Percentiles rank a stretch among this genome's conserved stretches.
Evolutionary conservation across 2,329 filamentous ascomycete genomes (phyloP).

Genomic region (Graphilbum fragrans): DNA sequence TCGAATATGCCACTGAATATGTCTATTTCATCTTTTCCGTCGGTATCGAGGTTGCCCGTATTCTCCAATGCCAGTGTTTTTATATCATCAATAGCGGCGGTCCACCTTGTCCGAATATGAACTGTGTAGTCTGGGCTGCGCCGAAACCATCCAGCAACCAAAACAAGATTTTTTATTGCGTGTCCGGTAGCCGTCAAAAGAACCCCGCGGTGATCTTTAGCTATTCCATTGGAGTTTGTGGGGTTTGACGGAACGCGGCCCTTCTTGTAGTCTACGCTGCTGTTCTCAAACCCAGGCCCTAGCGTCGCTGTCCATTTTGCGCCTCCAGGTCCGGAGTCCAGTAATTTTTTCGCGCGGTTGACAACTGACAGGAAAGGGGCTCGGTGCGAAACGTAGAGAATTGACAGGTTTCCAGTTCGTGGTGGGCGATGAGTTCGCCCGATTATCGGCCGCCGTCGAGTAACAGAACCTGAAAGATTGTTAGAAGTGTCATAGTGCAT

Average conservation of each 20-base stretch:
- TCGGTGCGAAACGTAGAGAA: constrained; percentile 51
- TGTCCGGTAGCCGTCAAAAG: constrained; percentile 44
- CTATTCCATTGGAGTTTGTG: constrained; percentile 14
- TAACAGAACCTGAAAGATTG: not conserved
- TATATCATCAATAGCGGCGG: constrained; percentile 58
- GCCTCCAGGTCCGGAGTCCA: constrained; percentile 37
- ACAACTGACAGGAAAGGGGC: constrained; percentile 59
- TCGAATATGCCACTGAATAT: not conserved
- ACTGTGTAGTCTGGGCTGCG: constrained; percentile 47
- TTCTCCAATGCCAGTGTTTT: constrained; percentile 26
- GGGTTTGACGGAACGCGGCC: constrained; percentile 8
- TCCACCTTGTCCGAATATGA: constrained; percentile 46
- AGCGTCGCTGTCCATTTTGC: constrained; percentile 33
- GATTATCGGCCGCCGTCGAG: constrained; percentile 4
- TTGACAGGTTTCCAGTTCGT: not conserved
- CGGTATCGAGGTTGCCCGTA: constrained; percentile 4
- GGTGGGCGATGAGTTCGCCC: not conserved
- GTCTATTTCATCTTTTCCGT: not conserved
- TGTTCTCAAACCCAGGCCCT: constrained; percentile 30
- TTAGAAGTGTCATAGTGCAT: not conserved
- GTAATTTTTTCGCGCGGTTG: constrained; percentile 51
- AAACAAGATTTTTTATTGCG: constrained; percentile 51
- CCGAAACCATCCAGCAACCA: constrained; percentile 53
- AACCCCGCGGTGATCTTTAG: constrained; percentile 20
- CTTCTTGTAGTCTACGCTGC: constrained; percentile 17